A percentile compares a stretch with the other conserved stretches of the same genome.
Evolutionary conservation across 2,329 filamentous ascomycete species (phyloP).

Genomic region (Gaeumannomyces sp.): DNA sequence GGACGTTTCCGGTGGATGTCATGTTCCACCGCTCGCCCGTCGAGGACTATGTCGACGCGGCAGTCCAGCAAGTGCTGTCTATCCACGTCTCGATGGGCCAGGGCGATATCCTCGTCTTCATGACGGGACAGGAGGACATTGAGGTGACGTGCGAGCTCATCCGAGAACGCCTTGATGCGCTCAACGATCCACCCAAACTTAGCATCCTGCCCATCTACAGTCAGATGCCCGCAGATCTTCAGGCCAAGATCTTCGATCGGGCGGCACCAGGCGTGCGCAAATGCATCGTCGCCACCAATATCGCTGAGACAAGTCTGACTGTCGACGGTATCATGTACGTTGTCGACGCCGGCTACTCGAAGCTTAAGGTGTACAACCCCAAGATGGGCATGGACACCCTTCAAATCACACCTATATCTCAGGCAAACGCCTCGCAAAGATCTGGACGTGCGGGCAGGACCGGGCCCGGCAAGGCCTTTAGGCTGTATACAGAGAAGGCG

Average conservation of each 20-base stretch:
- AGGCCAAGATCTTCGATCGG: conserved; percentile 95
- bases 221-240: conserved; percentile 97
- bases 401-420: conserved; percentile 94
- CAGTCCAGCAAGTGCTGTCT: conserved; percentile 89
- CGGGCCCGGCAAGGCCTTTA: conserved; percentile 90
- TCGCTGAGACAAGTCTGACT: conserved; percentile 94
- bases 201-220: conserved; percentile 97
- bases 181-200: conserved; percentile 92
- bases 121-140: conserved; percentile 99
- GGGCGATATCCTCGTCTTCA: conserved; percentile 95
- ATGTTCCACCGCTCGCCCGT: conserved; percentile 93
- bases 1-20: conserved; percentile 95
- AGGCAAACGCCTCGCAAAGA: conserved; percentile 90
- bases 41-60: conserved; percentile 95
- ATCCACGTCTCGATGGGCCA: conserved; percentile 93
- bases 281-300: conserved; percentile 97
- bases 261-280: conserved; percentile 88
- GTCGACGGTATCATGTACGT: conserved; percentile 99
- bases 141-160: conserved; percentile 93
- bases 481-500: conserved; percentile 87
- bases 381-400: conserved; percentile 99
- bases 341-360: conserved; percentile 91
- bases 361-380: conserved; percentile 97
- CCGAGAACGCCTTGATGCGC: conserved; percentile 75
- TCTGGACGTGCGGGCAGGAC: conserved; percentile 91